Evolutionary conservation across 2,329 filamentous ascomycete genomes (phyloP), one percentile per base, ranked within the genome.

Genomic region (Nigrospora sphaerica): DNA sequence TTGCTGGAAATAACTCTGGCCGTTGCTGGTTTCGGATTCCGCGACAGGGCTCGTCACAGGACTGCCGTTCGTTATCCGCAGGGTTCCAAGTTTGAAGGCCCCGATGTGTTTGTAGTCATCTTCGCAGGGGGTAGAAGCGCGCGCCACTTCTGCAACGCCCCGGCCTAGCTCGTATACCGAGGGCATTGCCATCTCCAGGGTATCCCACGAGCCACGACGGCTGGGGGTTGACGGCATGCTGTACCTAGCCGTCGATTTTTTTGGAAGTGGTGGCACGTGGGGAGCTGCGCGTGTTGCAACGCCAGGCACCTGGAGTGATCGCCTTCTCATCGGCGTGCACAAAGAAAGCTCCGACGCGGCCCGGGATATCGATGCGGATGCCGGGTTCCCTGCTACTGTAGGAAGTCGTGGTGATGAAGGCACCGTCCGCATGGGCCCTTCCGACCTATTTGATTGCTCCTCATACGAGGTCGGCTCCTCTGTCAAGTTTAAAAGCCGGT

Each of bases 11-110:
- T 28, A 28, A 28, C 5, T 28, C 7, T 28, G 23, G 5, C 7
- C 23, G 2, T 28, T 6, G 23, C 23, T 7, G 23, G 23, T 28
- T 28, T 28, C 23, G 23, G 23, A 6, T 6, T 28, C 23, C 23
- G 10, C 7, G 23, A 10, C 46, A 13, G 70, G 64, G 40, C 73
- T 78, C n/a, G 65, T 62, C 13, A 62, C 61, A 3, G 81, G 80
- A 47, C 73, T 77, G 13, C 78, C 80, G 59, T 85, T 85, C 18
- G 70, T 81, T 46, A 85, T 83, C 33, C 78, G 74, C 42, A 85
- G 56, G 2, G 78, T 78, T 2, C 81, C 81, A 45, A 81, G 73
- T 57, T 80, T 81, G 57, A 81, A 83, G 12, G 72, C 77, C 3
- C 81, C 81, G 32, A 80, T 73, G 39, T 82, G 78, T 49, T 70